Evolutionary conservation across 2,329 filamentous ascomycete species (phyloP), one percentile per base, ranked within the genome.

Genomic region (Ascochyta viciae-villosae): DNA sequence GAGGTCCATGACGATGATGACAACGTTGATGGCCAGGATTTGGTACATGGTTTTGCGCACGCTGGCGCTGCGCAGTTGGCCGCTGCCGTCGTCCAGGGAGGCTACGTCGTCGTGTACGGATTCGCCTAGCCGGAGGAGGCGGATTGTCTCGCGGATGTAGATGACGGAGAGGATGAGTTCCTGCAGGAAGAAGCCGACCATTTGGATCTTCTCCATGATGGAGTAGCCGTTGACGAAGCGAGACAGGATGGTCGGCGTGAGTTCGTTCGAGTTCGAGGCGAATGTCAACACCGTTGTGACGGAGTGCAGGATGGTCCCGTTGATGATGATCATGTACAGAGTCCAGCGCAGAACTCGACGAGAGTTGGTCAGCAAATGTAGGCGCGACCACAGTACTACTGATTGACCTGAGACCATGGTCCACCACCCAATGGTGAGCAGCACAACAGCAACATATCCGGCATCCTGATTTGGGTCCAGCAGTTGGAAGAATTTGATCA

Each of bases 321-420:
- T 81, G 56, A 78, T 64, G 35, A 86, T 78, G 54, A 89, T 88
- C 81, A 88, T 85, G 49, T 67, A 77, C 0, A 87, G 74, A 0
- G 85, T 80, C 10, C 77, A 75, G 4, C 77, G 78, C 0, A 88
- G 75, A 3, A 81, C 69, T 2, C 71, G 70, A 6, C 78, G 75
- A 38, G 85, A 82, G 15, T 80, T 80, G 3, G 85, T 74, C 10
- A 89, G 78, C 1, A 89, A 77, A 65, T 88, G 85, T 0, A 89
- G 78, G 6, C 86, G 80, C 0, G 85, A 88, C 76, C 85, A 89
- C 1, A 89, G 75, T 1, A 89, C 86, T 12, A 87, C 63, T 0
- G 82, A 82, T 67, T 87, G 84, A 0, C 86, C 86, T 1, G 85
- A 86, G 0, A 88, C 81, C 83, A 88, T 87, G 2, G 75, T 64